Conservation (phyloP, 371 early-diverging fungal genomes). For the Sanchytrium tribonematis region DNA sequence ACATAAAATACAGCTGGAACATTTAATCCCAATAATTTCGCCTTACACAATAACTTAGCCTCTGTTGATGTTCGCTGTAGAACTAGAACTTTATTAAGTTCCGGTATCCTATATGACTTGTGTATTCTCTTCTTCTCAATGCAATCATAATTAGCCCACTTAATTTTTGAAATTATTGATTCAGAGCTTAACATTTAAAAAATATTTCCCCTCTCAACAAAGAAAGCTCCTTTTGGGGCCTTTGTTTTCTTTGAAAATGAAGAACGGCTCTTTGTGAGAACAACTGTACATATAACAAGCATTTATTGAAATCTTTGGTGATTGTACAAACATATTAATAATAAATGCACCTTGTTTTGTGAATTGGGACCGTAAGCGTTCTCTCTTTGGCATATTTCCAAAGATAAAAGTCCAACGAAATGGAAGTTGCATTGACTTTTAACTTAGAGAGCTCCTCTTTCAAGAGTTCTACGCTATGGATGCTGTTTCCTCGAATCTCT, state of each 20-base stretch:
- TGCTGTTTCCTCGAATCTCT: constrained; percentile 56
- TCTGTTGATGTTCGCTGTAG: not conserved
- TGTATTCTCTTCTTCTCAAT: not conserved
- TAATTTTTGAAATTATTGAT: not conserved
- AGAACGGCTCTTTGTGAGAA: not conserved
- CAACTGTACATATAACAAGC: too few species aligned
- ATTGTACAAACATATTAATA: constrained; percentile 18
- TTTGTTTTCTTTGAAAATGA: not conserved
- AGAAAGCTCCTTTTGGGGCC: not conserved
- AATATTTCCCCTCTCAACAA: not conserved
- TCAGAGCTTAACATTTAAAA: not conserved
- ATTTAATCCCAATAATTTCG: not conserved
- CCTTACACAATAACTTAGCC: not conserved
- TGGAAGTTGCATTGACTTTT: constrained; percentile 23
- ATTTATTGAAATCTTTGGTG: too few species aligned
- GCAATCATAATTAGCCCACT: not conserved
- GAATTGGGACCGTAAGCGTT: constrained; percentile 32
- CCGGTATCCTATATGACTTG: not conserved
- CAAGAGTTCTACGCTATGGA: constrained; percentile 45
- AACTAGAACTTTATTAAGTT: not conserved
- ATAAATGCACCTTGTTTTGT: constrained; percentile 39
- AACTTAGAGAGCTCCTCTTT: constrained; percentile 3
- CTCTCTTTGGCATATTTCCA: constrained; percentile 59
- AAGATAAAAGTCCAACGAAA: constrained; percentile 57
- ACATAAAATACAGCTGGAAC: constrained; percentile 1